These are phyloP conservation scores for Diospyros kaki DNA, from an alignment of 148 eudicot genomes.

Conservation along the genomic window DNA sequence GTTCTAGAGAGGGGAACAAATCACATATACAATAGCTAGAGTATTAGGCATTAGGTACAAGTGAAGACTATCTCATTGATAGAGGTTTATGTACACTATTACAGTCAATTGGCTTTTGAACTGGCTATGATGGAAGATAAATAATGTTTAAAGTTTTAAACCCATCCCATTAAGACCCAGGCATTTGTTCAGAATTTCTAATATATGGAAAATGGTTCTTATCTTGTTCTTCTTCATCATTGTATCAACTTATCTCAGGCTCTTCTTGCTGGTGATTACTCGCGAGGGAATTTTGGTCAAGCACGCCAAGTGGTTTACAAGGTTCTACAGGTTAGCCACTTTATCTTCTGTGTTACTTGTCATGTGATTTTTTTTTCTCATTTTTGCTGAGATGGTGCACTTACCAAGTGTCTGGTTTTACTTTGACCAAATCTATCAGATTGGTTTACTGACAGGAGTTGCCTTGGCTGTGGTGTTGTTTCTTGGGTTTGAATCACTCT, in stretches of 20 bases:
- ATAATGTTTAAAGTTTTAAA: background rate
- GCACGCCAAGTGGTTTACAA: constrained; percentile 71
- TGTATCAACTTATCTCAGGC: constrained; percentile 38
- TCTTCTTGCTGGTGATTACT: constrained; percentile 75
- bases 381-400: background rate
- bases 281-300: constrained; percentile 62
- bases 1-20: background rate
- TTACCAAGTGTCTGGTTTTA: background rate
- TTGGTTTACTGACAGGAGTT: constrained; percentile 62
- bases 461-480: constrained; percentile 60
- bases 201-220: no score
- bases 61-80: background rate
- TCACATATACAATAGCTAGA: background rate
- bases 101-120: background rate
- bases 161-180: background rate
- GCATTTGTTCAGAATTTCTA: background rate
- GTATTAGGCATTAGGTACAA: background rate
- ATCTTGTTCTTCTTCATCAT: background rate
- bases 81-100: background rate
- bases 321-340: constrained; percentile 65
- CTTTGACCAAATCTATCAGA: constrained; percentile 34
- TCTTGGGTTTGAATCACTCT: constrained; percentile 54
- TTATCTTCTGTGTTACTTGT: background rate
- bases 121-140: background rate
- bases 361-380: background rate